These are phyloP conservation scores for Neonectria faginata DNA, from an alignment of 2,329 filamentous ascomycete species.

Conservation along the genomic window DNA sequence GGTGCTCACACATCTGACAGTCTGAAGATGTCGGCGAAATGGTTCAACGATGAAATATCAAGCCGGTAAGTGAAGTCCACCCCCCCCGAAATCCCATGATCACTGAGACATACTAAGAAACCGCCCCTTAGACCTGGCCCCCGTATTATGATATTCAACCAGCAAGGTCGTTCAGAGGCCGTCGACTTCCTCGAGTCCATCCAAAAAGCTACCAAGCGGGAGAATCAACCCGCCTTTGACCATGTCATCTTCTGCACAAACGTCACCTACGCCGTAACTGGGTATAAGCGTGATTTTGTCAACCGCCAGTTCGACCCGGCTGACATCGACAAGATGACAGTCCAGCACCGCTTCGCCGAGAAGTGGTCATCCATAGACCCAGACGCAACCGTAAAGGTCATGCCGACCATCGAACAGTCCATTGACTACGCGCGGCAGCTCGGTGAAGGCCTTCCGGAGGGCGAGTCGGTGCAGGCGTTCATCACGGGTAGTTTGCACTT, in stretches of 20 bases:
- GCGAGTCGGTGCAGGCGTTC: constrained; percentile 59
- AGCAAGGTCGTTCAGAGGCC: constrained; percentile 70
- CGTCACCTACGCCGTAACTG: constrained; percentile 64
- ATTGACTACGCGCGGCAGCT: constrained; percentile 60
- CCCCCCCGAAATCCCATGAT: not conserved
- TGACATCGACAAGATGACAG: constrained; percentile 63
- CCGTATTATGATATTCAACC: constrained; percentile 86
- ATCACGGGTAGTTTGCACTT: constrained; percentile 74
- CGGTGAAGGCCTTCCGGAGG: constrained; percentile 45
- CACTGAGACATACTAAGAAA: not conserved
- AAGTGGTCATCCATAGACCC: constrained; percentile 63
- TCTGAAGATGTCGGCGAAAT: constrained; percentile 81
- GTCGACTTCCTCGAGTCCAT: constrained; percentile 65
- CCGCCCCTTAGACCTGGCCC: constrained; percentile 49
- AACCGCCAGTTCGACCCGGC: constrained; percentile 65
- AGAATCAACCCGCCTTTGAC: constrained; percentile 64
- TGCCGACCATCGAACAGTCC: constrained; percentile 67
- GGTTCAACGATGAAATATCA: constrained; percentile 75
- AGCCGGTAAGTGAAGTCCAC: constrained; percentile 42
- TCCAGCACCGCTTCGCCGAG: constrained; percentile 65
- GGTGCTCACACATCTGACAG: constrained; percentile 95
- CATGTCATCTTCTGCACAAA: constrained; percentile 89
- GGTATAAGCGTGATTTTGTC: constrained; percentile 69
- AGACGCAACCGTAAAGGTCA: constrained; percentile 56
- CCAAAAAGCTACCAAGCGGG: constrained; percentile 50